Evolutionary conservation across 2,329 filamentous ascomycete genomes (phyloP), one percentile per base, ranked within the genome.

Genomic region (Amauroascus verrucosus): DNA sequence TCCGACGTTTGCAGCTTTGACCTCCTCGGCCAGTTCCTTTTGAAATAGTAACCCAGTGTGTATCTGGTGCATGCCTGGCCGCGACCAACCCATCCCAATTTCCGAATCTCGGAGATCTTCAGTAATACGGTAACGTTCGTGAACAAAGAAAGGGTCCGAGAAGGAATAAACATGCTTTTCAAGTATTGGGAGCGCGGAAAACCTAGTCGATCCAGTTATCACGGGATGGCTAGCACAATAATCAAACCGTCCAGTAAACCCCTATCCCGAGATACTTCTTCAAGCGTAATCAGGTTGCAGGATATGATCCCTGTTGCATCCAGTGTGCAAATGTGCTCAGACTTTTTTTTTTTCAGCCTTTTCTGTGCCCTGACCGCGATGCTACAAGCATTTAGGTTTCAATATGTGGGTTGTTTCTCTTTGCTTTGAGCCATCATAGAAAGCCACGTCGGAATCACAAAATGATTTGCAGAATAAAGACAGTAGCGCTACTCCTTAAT

Each of bases 1-100:
- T 43, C 38, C 37, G 28, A 43, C 28, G 26, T 33, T 24, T 51
- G 50, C 41, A 52, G 50, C 50, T 52, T 46, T 52, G 50, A 52
- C 50, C 50, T 28, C 50, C 28, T 46, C 30, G 28, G 30, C n/a
- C 33, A 30, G 50, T 46, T 52, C 20, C 20, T 20, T 37, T 52
- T 52, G 20, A 46, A 52, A 52, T 52, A 16, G 32, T 28, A 44
- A 35, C 35, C 30, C 30, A n/a, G 40, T 24, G 40, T 46, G 41
- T 30, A 7, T 3, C 40, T n/a, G 18, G 22, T 43, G 28, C 28
- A 35, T 44, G 48, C 11, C 26, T 51, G 48, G 32, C 35, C 48
- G 38, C 48, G 38, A 38, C 20, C 37, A 35, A 35, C 32, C 50
- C 40, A 45, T 22, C 38, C 5, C n/a, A n/a, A n/a, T 4, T 22